These are phyloP conservation scores for Aspergillus vadensis DNA, from an alignment of 2,329 filamentous ascomycete genomes.

Conservation along the genomic window DNA sequence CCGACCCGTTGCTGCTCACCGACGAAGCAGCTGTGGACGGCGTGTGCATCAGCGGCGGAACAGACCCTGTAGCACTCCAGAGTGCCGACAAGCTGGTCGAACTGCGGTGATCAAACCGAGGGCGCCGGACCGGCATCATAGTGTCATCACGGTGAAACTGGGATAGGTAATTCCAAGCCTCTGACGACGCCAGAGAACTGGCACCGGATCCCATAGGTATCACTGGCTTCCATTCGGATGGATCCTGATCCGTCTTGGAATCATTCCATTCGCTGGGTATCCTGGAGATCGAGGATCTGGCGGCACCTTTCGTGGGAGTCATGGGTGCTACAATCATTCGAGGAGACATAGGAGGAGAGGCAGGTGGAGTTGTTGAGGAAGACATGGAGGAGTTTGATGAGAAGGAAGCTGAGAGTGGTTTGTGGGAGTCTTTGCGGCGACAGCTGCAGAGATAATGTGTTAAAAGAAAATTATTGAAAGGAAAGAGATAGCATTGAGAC, in stretches of 20 bases:
- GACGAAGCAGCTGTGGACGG: conserved; percentile 44
- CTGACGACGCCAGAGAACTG: conserved; percentile 35
- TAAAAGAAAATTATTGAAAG: neutral
- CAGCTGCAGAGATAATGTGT: conserved; percentile 36
- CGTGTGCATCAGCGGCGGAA: conserved; percentile 40
- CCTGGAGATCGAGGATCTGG: conserved; percentile 31
- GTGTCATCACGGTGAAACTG: conserved; percentile 43
- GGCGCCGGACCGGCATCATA: conserved; percentile 21
- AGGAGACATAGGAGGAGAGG: conserved; percentile 40
- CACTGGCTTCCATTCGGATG: conserved; percentile 54
- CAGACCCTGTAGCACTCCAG: conserved; percentile 23
- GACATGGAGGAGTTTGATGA: conserved; percentile 33
- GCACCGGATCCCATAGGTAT: conserved; percentile 30
- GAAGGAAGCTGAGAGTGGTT: conserved; percentile 46
- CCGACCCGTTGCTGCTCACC: conserved; percentile 38
- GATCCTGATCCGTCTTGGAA: conserved; percentile 49
- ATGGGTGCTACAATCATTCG: conserved; percentile 41
- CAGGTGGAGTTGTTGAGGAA: conserved; percentile 31
- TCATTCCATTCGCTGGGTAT: conserved; percentile 45
- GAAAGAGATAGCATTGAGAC: conserved; percentile 8
- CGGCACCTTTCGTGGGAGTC: conserved; percentile 36
- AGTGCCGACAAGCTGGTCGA: conserved; percentile 38
- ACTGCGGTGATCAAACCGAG: conserved; percentile 28
- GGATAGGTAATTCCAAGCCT: conserved; percentile 49
- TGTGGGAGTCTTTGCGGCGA: conserved; percentile 50